phyloP scores from a whole-genome alignment of 2,329 filamentous ascomycete genomes.

The Paecilomyces dactylethromorphus region DNA sequence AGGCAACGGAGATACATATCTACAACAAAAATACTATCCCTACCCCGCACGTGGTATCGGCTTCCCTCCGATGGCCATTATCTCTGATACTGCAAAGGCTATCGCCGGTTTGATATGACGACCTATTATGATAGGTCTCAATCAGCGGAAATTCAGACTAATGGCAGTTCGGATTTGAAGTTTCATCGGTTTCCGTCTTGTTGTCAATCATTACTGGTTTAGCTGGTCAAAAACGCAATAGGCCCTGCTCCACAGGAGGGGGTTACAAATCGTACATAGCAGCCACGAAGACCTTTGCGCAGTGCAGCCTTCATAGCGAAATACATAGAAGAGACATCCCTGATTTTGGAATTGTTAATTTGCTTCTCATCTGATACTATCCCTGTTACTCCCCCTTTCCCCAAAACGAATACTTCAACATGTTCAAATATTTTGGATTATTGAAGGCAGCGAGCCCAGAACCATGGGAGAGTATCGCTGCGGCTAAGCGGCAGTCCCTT shows the following conservation, averaged over 20 bases:
- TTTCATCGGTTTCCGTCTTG: background rate
- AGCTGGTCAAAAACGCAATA: background rate
- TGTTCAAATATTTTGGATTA: background rate
- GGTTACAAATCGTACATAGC: background rate
- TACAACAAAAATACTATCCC: background rate
- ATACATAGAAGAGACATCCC: background rate
- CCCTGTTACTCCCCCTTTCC: background rate
- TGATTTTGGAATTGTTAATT: background rate
- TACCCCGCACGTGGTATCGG: background rate
- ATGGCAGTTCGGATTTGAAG: background rate
- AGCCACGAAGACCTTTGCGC: too few species aligned
- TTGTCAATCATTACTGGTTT: background rate
- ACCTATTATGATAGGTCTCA: background rate
- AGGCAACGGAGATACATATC: background rate
- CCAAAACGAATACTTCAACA: background rate
- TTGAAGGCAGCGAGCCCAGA: background rate
- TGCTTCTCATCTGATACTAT: background rate
- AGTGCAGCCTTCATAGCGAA: background rate
- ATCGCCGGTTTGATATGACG: background rate
- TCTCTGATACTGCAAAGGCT: background rate
- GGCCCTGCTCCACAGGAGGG: background rate
- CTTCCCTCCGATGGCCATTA: background rate
- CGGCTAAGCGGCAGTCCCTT: constrained; percentile 40
- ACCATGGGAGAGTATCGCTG: constrained; percentile 35
- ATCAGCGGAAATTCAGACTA: background rate